Conservation (phyloP, 805 yeast genomes). For the Tetrapisispora iriomotensis region DNA sequence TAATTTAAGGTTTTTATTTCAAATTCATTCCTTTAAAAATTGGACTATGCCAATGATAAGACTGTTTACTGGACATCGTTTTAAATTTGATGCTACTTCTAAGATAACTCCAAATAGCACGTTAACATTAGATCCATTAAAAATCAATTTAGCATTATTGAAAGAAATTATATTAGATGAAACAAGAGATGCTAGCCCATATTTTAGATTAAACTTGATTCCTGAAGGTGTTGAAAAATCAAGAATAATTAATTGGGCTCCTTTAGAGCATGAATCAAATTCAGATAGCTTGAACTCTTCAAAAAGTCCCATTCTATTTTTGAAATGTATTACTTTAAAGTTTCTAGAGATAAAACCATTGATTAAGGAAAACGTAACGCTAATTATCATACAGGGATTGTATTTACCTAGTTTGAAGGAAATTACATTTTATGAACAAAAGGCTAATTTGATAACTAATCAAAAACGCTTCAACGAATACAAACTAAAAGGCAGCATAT, state of each 20-base stretch:
- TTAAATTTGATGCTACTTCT: slow-evolving; percentile 15
- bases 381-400: slow-evolving; percentile 15
- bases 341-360: slow-evolving; percentile 13
- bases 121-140: slow-evolving; percentile 6
- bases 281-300: neutral
- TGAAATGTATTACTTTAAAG: slow-evolving; percentile 13
- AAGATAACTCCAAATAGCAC: slow-evolving; percentile 9
- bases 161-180: slow-evolving; percentile 13
- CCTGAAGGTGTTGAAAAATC: slow-evolving; percentile 16
- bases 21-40: slow-evolving; percentile 19
- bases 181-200: slow-evolving; percentile 19
- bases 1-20: slow-evolving; percentile 11
- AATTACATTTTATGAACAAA: slow-evolving; percentile 3
- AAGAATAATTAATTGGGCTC: slow-evolving; percentile 20
- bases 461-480: too few species aligned
- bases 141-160: slow-evolving; percentile 11
- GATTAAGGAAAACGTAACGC: slow-evolving; percentile 5
- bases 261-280: slow-evolving; percentile 4
- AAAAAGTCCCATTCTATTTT: slow-evolving; percentile 14
- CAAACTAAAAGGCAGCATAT: slow-evolving; percentile 7
- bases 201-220: slow-evolving; percentile 15
- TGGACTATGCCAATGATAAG: slow-evolving; percentile 17
- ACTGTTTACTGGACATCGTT: slow-evolving; percentile 19
- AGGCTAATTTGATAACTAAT: too few species aligned
- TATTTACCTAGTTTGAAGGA: slow-evolving; percentile 14